phyloP scores from a whole-genome alignment of 2,329 filamentous ascomycete genomes.

The Orbilia quercus region DNA sequence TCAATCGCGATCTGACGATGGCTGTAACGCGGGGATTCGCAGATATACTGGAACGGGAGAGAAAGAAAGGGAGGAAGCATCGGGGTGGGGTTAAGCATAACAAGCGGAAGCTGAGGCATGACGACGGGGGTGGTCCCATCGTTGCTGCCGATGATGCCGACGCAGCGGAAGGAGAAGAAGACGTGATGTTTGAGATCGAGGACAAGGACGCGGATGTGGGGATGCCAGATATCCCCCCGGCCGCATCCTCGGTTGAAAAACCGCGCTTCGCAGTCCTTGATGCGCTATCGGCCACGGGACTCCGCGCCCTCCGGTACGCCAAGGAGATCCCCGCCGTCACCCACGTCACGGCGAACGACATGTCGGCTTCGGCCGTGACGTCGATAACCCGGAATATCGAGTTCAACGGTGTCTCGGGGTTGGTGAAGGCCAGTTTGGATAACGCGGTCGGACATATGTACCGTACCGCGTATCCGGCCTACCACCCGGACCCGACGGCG shows the following conservation, averaged over 20 bases:
- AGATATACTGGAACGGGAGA: slow-evolving; percentile 71
- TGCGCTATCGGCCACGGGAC: slow-evolving; percentile 90
- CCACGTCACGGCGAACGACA: slow-evolving; percentile 86
- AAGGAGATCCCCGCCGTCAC: slow-evolving; percentile 88
- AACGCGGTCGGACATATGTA: slow-evolving; percentile 97
- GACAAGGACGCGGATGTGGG: slow-evolving; percentile 23
- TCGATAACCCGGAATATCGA: slow-evolving; percentile 85
- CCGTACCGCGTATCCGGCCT: slow-evolving; percentile 40
- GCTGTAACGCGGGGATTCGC: slow-evolving; percentile 91
- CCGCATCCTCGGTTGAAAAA: slow-evolving; percentile 6
- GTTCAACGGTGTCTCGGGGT: slow-evolving; percentile 76
- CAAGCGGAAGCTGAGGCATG: slow-evolving; percentile 67
- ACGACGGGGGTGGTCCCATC: slow-evolving; percentile 63
- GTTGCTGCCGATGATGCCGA: slow-evolving; percentile 56
- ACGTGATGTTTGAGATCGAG: slow-evolving; percentile 26
- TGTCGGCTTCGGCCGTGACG: slow-evolving; percentile 79
- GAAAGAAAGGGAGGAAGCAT: slow-evolving; percentile 65
- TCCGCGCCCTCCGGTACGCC: slow-evolving; percentile 89
- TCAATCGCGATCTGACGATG: slow-evolving; percentile 94
- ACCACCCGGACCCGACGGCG: slow-evolving; percentile 19
- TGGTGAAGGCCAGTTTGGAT: slow-evolving; percentile 61
- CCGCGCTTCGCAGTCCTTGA: slow-evolving; percentile 84
- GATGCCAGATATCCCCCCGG: slow-evolving; percentile 55
- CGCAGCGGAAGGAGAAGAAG: slow-evolving; percentile 61
- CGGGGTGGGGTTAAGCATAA: slow-evolving; percentile 61